Evolutionary conservation across 768 basidiomycete species (phyloP), one percentile per base, ranked within the genome.

Genomic region (Tulasnella sp.): DNA sequence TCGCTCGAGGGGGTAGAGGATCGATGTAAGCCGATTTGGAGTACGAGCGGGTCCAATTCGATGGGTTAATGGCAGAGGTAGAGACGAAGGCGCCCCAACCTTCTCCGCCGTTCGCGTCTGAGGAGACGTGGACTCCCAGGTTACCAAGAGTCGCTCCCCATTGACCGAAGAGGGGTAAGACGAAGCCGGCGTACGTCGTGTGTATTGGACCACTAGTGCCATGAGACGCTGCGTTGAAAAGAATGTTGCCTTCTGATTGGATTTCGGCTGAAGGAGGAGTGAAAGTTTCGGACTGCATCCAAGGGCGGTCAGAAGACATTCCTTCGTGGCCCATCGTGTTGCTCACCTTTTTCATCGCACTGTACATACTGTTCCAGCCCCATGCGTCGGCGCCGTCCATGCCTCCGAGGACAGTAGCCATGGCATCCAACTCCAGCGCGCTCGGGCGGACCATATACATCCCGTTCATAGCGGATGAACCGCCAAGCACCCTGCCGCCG

Each of bases 391-490:
- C 80, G 11, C 80, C 74, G 18, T 77, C 40, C 60, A 42, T 40
- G 58, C 48, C 75, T 34, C 54, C 44, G 22, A 79, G 81, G 54
- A 91, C 83, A 14, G 84, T 81, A 2, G 86, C 84, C 89, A 89
- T 90, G 7, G 87, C 84, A 81, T 91, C 86, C 79, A 90, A 82
- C 82, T 91, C 90, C 69, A 86, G 79, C 76, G 85, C 83, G 40
- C 89, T 87, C 7, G 91, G 91, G 12, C 90, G 89, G 75, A 92
- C 88, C 82, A 89, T 86, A 86, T 92, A 93, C 88, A 93, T 88
- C 72, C 91, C 92, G 84, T 94, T 94, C 78, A 93, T 87, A 9
- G 92, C 91, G 37, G 91, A 88, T 0, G 90, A 92, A 9, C 93
- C 93, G 78, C 93, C 93, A 28, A 94, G 87, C 74, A 91, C 90